Conservation (phyloP, 2,329 filamentous ascomycete genomes). For the Claviceps purpurea region DNA sequence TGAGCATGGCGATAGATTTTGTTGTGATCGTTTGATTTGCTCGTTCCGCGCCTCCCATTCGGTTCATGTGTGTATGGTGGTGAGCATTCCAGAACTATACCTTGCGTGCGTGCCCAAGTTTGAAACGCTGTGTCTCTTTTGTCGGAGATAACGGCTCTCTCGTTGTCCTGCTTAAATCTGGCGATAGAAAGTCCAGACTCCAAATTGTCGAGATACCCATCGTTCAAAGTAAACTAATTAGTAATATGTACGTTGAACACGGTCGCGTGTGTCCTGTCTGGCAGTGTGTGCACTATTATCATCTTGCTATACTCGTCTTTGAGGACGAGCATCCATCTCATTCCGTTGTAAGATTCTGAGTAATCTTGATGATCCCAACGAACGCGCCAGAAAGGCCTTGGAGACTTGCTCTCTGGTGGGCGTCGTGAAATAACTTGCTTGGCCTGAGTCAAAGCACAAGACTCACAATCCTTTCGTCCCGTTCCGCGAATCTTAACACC, state of each 20-base stretch:
- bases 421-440: background rate
- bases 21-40: background rate
- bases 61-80: background rate
- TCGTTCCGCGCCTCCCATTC: background rate
- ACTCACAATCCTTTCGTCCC: background rate
- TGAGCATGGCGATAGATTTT: background rate
- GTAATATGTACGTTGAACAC: background rate
- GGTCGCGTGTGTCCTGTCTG: background rate
- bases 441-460: background rate
- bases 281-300: background rate
- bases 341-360: background rate
- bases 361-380: background rate
- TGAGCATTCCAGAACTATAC: background rate
- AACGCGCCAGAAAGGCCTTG: background rate
- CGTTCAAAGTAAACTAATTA: background rate
- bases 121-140: background rate
- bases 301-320: background rate
- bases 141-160: background rate
- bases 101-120: background rate
- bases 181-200: background rate
- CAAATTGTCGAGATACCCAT: background rate
- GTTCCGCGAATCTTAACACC: too few relatives aligned
- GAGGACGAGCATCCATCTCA: background rate
- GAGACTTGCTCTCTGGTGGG: background rate
- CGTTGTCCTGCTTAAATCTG: background rate